These are phyloP conservation scores for Fusarium verticillioides DNA, from an alignment of 2,329 filamentous ascomycete species.

Conservation along the genomic window DNA sequence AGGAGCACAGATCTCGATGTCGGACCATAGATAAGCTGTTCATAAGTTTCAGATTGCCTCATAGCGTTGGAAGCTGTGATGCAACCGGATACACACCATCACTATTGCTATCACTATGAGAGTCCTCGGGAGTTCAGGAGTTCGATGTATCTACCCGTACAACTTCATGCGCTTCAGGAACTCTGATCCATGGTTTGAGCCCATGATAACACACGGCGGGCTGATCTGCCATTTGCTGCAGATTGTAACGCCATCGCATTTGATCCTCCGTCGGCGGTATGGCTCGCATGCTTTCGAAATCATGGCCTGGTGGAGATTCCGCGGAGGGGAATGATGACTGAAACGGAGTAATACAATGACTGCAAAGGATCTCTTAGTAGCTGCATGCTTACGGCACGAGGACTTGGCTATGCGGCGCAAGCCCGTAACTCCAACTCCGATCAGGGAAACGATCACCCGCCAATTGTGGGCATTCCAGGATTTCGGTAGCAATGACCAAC, in stretches of 20 bases:
- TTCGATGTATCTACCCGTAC: fast-evolving
- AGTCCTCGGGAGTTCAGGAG: fast-evolving
- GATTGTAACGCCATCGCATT: not conserved
- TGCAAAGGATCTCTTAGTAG: not conserved
- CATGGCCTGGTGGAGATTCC: not conserved
- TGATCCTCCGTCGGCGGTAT: not conserved
- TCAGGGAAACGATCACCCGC: not conserved
- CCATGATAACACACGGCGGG: not conserved
- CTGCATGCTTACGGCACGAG: not conserved
- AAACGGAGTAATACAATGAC: fast-evolving
- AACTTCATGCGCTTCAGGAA: fast-evolving
- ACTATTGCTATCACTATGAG: not conserved
- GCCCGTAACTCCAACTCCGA: not conserved
- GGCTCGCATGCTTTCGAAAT: not conserved
- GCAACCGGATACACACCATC: too few relatives aligned
- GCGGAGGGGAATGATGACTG: not conserved
- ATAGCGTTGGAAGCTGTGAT: not conserved
- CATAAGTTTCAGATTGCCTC: fast-evolving
- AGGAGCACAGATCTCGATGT: not conserved
- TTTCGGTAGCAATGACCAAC: not conserved
- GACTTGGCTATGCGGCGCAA: not conserved
- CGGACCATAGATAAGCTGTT: not conserved
- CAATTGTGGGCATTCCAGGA: not conserved
- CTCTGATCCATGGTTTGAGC: not conserved
- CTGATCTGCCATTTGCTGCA: not conserved